Evolutionary conservation across 2,329 filamentous ascomycete genomes (phyloP).

Genomic region (Fusarium mangiferae): DNA sequence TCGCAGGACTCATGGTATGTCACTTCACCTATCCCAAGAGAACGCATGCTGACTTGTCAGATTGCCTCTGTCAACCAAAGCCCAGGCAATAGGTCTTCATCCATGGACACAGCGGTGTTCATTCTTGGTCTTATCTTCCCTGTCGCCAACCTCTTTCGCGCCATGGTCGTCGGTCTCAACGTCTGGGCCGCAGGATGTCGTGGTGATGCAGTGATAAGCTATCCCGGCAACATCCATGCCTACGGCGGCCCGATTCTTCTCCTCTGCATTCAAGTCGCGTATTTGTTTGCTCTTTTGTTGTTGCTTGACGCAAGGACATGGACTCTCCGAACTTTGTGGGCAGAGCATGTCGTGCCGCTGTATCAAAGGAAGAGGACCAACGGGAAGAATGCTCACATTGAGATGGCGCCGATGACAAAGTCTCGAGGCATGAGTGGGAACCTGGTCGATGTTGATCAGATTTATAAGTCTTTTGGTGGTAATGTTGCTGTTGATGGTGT

Average conservation of each 20-base stretch:
- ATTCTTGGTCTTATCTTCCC: neutral
- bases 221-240: neutral
- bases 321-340: neutral
- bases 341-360: neutral
- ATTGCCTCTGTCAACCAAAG: neutral
- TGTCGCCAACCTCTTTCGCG: neutral
- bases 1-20: neutral
- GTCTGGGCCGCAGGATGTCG: constrained; percentile 1
- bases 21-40: accelerated
- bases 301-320: neutral
- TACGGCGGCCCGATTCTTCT: constrained; percentile 1
- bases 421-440: neutral
- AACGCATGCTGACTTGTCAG: neutral
- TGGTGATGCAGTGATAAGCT: neutral
- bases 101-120: neutral
- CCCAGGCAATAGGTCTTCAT: neutral
- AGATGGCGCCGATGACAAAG: neutral
- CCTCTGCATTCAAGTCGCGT: neutral
- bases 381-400: neutral
- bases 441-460: neutral
- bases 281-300: neutral
- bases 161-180: neutral
- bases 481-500: constrained; percentile 1
- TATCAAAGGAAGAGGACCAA: accelerated
- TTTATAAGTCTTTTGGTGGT: neutral